Evolutionary conservation across 2,329 filamentous ascomycete species (phyloP).

Genomic region (Fusarium stilboides): DNA sequence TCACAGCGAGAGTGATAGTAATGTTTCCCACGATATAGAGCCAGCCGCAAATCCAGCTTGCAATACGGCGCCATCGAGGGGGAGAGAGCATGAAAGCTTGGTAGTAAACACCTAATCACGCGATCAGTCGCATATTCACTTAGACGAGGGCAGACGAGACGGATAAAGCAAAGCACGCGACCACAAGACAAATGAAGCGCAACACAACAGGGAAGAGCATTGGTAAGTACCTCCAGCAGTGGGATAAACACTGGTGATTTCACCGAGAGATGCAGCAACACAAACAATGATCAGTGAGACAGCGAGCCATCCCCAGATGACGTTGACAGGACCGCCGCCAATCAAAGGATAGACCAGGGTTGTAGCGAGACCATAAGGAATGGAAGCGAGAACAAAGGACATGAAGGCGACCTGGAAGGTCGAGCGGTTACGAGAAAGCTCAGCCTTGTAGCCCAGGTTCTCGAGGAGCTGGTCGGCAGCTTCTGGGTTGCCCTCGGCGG

Average conservation of each 20-base stretch:
- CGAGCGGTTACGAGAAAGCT: constrained; percentile 75
- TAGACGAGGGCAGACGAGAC: background rate
- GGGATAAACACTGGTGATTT: constrained; percentile 83
- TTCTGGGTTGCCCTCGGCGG: constrained; percentile 47
- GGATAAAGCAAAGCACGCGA: background rate
- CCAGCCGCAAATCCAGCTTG: constrained; percentile 83
- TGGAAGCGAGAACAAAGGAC: constrained; percentile 82
- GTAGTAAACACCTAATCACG: constrained; percentile 73
- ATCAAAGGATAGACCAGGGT: constrained; percentile 77
- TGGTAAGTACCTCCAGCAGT: constrained; percentile 74
- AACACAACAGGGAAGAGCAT: background rate
- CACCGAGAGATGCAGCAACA: constrained; percentile 78
- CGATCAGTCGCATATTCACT: constrained; percentile 41
- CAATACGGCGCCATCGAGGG: constrained; percentile 70
- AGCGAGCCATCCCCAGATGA: constrained; percentile 81
- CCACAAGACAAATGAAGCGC: background rate
- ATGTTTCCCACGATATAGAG: constrained; percentile 84
- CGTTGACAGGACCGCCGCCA: constrained; percentile 76
- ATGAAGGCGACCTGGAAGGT: constrained; percentile 81
- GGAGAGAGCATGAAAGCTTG: constrained; percentile 83
- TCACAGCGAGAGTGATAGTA: constrained; percentile 86
- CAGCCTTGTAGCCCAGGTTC: constrained; percentile 76
- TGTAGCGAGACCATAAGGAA: constrained; percentile 81
- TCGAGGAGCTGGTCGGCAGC: constrained; percentile 75
- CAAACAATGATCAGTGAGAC: constrained; percentile 80